phyloP scores from a whole-genome alignment of 139 green algal species.

The Tetradesmus obliquus region DNA sequence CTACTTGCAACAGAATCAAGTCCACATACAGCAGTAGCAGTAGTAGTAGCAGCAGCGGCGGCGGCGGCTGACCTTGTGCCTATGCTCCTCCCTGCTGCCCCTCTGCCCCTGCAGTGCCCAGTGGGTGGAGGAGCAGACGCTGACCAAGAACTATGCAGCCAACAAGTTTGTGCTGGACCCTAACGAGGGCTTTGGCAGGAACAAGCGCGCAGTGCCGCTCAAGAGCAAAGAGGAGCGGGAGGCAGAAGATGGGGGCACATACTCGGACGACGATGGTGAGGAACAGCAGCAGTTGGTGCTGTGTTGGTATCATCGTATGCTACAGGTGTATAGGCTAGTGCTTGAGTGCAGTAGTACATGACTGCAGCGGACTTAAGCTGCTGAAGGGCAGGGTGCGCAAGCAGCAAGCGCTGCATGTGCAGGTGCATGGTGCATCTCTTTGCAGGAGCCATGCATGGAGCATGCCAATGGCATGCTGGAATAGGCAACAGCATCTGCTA shows the following conservation, averaged over 20 bases:
- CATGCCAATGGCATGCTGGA: background rate
- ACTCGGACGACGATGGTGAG: conserved; percentile 68
- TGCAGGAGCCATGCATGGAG: background rate
- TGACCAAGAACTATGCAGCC: conserved; percentile 57
- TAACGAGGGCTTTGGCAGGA: conserved; percentile 61
- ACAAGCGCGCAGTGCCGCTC: conserved; percentile 42
- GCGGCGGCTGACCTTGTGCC: background rate
- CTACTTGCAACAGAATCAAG: no score
- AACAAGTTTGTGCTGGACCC: conserved; percentile 60
- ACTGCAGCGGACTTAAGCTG: no score
- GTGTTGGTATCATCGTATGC: background rate
- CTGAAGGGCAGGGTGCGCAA: no score
- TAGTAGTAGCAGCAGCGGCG: background rate
- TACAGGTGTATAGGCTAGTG: no score
- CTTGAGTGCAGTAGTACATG: no score
- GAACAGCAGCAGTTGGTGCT: background rate
- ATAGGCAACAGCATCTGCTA: no score
- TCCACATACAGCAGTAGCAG: background rate
- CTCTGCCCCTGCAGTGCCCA: conserved; percentile 37
- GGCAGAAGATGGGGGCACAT: conserved; percentile 52
- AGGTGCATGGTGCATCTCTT: background rate
- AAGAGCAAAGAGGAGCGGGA: conserved; percentile 52
- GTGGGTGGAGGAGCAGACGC: conserved; percentile 53
- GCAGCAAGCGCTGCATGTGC: background rate
- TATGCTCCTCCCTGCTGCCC: background rate